Evolutionary conservation across 2,329 filamentous ascomycete species (phyloP).

Genomic region (Botrytis porri): DNA sequence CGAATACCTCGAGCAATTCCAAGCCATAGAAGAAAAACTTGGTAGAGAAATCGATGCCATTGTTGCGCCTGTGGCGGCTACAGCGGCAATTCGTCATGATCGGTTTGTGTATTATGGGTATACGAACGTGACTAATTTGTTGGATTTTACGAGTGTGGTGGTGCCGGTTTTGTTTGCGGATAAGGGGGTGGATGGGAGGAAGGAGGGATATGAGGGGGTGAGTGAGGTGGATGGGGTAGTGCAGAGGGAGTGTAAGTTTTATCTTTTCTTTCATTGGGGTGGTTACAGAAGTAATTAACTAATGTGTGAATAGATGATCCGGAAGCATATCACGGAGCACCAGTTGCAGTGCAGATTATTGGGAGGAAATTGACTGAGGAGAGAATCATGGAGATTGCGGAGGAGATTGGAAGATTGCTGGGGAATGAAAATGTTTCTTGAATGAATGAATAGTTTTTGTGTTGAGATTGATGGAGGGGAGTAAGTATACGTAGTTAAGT

Average conservation of each 20-base stretch:
- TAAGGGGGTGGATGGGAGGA: conserved; percentile 38
- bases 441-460: background rate
- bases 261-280: background rate
- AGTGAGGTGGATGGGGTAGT: conserved; percentile 30
- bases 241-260: conserved; percentile 32
- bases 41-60: conserved; percentile 38
- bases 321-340: conserved; percentile 33
- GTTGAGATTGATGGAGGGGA: background rate
- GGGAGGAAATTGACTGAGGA: conserved; percentile 34
- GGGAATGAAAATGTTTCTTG: conserved; percentile 34
- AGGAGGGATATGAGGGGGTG: conserved; percentile 25
- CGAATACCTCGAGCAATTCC: conserved; percentile 39
- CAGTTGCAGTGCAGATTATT: conserved; percentile 34
- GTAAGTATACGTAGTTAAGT: background rate
- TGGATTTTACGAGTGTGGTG: conserved; percentile 41
- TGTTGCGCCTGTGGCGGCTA: conserved; percentile 37
- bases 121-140: conserved; percentile 30
- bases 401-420: conserved; percentile 39
- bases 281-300: conserved; percentile 17
- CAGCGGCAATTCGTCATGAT: conserved; percentile 36
- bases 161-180: conserved; percentile 45
- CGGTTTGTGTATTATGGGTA: conserved; percentile 33
- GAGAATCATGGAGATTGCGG: conserved; percentile 39
- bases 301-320: conserved; percentile 31
- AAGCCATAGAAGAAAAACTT: conserved; percentile 30